phyloP scores from a whole-genome alignment of 805 yeast genomes.

The Yamadazyma scolyti region DNA sequence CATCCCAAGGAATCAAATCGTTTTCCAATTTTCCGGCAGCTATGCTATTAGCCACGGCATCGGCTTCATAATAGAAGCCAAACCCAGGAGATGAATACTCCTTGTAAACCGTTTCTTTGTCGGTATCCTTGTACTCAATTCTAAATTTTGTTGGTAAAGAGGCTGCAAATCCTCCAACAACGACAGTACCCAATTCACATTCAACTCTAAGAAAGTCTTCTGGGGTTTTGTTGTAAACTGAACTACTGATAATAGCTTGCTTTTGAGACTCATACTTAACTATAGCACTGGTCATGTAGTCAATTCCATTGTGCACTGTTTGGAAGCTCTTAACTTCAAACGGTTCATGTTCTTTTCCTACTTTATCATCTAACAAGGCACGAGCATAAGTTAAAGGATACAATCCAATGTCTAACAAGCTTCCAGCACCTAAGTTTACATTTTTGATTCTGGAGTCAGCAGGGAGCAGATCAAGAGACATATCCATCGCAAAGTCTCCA shows the following conservation, averaged over 20 bases:
- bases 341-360: constrained; percentile 18
- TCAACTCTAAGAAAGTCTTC: constrained; percentile 24
- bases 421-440: constrained; percentile 52
- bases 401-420: constrained; percentile 51
- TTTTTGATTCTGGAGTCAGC: constrained; percentile 33
- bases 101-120: constrained; percentile 22
- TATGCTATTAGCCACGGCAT: constrained; percentile 36
- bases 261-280: constrained; percentile 31
- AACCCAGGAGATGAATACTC: constrained; percentile 29
- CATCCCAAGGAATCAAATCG: constrained; percentile 38
- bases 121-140: constrained; percentile 25
- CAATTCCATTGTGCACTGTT: constrained; percentile 38
- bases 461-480: constrained; percentile 25
- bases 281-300: constrained; percentile 31
- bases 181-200: constrained; percentile 21
- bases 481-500: constrained; percentile 39
- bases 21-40: constrained; percentile 26
- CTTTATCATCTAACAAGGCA: constrained; percentile 27
- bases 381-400: constrained; percentile 45
- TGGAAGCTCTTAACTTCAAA: constrained; percentile 22
- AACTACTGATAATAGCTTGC: constrained; percentile 33
- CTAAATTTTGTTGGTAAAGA: constrained; percentile 10
- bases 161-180: constrained; percentile 10
- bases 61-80: constrained; percentile 55
- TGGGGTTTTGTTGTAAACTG: constrained; percentile 20